These are phyloP conservation scores for Xylaria sp. DNA, from an alignment of 2,329 filamentous ascomycete species.

Conservation along the genomic window DNA sequence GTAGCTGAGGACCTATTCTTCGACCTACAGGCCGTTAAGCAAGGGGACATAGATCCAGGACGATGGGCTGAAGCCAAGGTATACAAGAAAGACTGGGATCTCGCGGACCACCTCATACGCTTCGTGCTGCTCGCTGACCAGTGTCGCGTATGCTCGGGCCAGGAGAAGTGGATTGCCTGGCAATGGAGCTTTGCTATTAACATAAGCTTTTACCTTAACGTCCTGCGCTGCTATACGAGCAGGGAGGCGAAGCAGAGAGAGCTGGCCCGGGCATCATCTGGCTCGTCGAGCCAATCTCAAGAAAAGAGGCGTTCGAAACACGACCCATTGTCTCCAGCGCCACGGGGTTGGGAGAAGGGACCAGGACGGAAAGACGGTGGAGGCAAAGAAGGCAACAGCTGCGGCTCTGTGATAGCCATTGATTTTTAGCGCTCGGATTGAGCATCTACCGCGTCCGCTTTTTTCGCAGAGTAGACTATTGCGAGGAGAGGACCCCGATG, in stretches of 20 bases:
- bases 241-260: slow-evolving; percentile 33
- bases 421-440: too few species aligned
- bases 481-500: too few species aligned
- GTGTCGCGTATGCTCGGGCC: slow-evolving; percentile 28
- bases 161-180: slow-evolving; percentile 33
- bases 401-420: too few species aligned
- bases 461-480: too few species aligned
- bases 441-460: too few species aligned
- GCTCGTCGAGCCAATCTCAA: neutral
- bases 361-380: neutral
- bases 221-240: slow-evolving; percentile 36
- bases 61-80: slow-evolving; percentile 29
- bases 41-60: slow-evolving; percentile 29
- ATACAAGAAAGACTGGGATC: slow-evolving; percentile 34
- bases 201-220: slow-evolving; percentile 34
- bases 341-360: too few species aligned
- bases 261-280: slow-evolving; percentile 15
- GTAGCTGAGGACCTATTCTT: slow-evolving; percentile 39
- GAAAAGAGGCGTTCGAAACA: slow-evolving; percentile 22
- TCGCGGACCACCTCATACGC: slow-evolving; percentile 36
- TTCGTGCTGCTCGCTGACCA: slow-evolving; percentile 38
- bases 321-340: neutral
- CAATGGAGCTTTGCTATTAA: slow-evolving; percentile 29
- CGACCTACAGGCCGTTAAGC: slow-evolving; percentile 38
- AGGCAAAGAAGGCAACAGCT: neutral